phyloP scores from a whole-genome alignment of 2,329 filamentous ascomycete species.

The Drechslerella dactyloides region DNA sequence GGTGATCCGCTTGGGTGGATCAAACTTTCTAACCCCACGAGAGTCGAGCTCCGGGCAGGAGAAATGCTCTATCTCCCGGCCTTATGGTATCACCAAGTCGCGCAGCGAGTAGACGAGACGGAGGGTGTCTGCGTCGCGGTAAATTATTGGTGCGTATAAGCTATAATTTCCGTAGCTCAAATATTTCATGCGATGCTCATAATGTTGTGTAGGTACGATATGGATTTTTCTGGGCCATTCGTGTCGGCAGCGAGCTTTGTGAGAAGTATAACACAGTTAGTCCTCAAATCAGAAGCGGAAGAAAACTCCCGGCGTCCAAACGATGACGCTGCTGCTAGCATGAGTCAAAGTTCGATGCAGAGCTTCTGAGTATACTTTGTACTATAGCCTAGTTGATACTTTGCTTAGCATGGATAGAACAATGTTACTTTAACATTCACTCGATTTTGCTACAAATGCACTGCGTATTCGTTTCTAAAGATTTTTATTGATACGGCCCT shows the following conservation, averaged over 20 bases:
- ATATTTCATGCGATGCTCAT: neutral
- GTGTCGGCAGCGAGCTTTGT: constrained; percentile 69
- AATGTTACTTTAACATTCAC: no score
- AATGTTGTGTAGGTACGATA: constrained; percentile 69
- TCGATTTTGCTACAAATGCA: no score
- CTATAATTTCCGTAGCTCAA: neutral
- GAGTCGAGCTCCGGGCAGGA: constrained; percentile 72
- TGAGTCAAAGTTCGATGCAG: no score
- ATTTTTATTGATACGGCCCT: no score
- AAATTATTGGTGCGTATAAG: constrained; percentile 73
- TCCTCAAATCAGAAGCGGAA: constrained; percentile 9
- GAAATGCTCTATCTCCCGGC: constrained; percentile 84
- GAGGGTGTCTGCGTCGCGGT: constrained; percentile 78
- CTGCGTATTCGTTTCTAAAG: no score
- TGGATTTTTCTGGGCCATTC: constrained; percentile 74
- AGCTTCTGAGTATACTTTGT: no score
- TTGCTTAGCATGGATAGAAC: no score
- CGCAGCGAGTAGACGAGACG: constrained; percentile 67
- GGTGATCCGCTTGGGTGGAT: constrained; percentile 65
- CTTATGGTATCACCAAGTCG: constrained; percentile 86
- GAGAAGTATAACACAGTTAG: constrained; percentile 29
- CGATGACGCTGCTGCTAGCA: neutral
- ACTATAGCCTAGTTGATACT: no score
- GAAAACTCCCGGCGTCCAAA: neutral
- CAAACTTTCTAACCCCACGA: constrained; percentile 65